Base-by-base conservation (phyloP, 2,329 filamentous ascomycete genomes). In the Aureobasidium subglaciale region DNA sequence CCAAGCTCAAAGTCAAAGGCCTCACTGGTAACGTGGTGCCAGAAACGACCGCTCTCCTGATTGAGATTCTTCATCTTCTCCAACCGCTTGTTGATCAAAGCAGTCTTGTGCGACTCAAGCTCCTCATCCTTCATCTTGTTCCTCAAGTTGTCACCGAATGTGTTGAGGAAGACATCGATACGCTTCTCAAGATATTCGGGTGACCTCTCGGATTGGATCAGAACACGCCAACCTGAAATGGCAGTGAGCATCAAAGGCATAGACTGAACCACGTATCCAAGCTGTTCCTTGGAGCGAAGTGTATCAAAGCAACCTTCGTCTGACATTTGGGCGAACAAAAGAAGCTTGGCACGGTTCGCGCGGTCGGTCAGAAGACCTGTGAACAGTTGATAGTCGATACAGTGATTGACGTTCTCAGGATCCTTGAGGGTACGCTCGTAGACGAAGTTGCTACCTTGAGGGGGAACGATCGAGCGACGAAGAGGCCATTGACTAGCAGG, bases 251-350 rank as follows among this genome's bases (percentile, higher is more conserved):
- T 83, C 52, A 81, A 80, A 35, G 84, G 78, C 25, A 90, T 88
- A 46, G 88, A 92, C 71, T 92, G 96, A 0, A 99, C 92, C 53
- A 99, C 88, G 64, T 99, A 99, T 11, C 93, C 93, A 6, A 99
- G 85, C 72, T 99, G 92, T 70, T 99, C 92, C 71, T 97, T 96
- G 40, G 93, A 97, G 48, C 93, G 84, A 7, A 99, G 79, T 69
- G 95, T 90, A 71, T 99, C 90, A 67, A 97, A 99, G 8, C 87
- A 87, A 4, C 91, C 91, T 73, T 99, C 93, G 56, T 95, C 88
- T 0, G 90, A 85, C 73, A 99, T 87, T 71, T 97, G 93, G 24
- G 89, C 87, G 38, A 96, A 79, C 5, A 99, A 78, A 38, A 95
- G 77, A 0, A 88, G 79, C 70, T 88, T 90, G 13, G 91, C 88